Evolutionary conservation across 208 protist genomes (phyloP).

Genomic region (Vickermania ingenoplastis): DNA sequence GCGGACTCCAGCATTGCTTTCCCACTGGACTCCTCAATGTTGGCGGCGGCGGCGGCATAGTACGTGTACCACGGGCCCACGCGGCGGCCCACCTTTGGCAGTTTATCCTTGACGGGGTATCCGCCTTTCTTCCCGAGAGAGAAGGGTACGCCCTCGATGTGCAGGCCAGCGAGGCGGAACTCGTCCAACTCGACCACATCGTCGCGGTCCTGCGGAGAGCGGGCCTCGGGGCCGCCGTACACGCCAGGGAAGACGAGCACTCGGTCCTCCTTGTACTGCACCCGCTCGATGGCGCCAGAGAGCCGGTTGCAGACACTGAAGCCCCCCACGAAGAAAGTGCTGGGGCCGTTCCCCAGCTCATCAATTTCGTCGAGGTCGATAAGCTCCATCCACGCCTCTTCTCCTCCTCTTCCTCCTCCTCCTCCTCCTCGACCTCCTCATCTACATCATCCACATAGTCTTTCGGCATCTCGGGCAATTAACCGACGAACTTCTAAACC

Average conservation of each 20-base stretch:
- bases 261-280: slow-evolving; percentile 58
- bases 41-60: slow-evolving; percentile 22
- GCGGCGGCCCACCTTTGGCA: slow-evolving; percentile 20
- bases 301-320: slow-evolving; percentile 53
- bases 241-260: slow-evolving; percentile 64
- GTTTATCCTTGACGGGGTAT: slow-evolving; percentile 10
- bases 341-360: slow-evolving; percentile 57
- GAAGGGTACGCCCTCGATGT: slow-evolving; percentile 51
- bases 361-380: slow-evolving; percentile 39
- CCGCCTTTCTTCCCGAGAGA: slow-evolving; percentile 23
- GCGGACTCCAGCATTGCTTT: background rate
- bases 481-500: too few species aligned
- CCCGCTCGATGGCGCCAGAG: slow-evolving; percentile 25
- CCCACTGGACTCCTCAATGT: slow-evolving; percentile 9
- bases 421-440: slow-evolving; percentile 65
- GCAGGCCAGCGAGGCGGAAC: slow-evolving; percentile 30
- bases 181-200: slow-evolving; percentile 46
- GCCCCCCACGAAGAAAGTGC: slow-evolving; percentile 65
- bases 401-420: slow-evolving; percentile 64
- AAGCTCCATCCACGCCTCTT: slow-evolving; percentile 62
- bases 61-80: slow-evolving; percentile 68
- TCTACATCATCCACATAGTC: slow-evolving; percentile 25
- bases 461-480: background rate
- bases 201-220: background rate
- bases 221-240: slow-evolving; percentile 16